Evolutionary conservation across 1,139 yeast species (phyloP), one percentile per base, ranked within the genome.

Genomic region (Yamadazyma friedrichii): DNA sequence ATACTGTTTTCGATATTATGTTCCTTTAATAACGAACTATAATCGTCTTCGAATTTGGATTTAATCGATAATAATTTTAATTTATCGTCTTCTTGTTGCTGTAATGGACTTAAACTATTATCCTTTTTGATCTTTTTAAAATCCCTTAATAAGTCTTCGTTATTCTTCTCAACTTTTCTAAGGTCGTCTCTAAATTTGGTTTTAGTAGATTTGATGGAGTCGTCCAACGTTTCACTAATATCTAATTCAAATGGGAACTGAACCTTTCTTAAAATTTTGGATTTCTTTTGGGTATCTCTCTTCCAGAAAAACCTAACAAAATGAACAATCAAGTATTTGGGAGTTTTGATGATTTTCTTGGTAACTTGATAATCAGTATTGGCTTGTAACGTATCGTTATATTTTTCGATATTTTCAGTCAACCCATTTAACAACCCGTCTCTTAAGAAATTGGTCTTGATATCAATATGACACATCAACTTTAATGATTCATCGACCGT

Each of bases 231-330:
- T 56, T 91, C 98, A 12, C 93, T 78, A 35, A 89, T 74, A 59
- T 93, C 99, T 45, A 91, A 72, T 60, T 87, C 94, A 65, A 89
- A 87, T 35, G 99, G 99, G 65, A 94, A 93, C 48, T 84, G 88
- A 24, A 93, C 98, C 64, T 84, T 89, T 58, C 98, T 82, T 61
- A 93, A 72, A 60, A 93, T 93, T 67, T 93, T 93, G 27, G 96
- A 86, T 68, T 93, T 93, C 65, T 85, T 87, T 51, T 80, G 82
- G 8, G 95, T 87, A 46, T 93, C 95, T 56, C 93, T 78, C 61
- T 94, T 87, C 98, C 98, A 93, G 64, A 82, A 93, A 61, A 93
- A 93, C 56, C 99, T 78, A 51, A 93, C 94, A 63, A 87, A 93
- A 61, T 93, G 96, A 38, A 94, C 88, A 11, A 94, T 87, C 53